These are phyloP conservation scores for Kluyveromyces marxianus DNA, from an alignment of 1,139 yeast genomes.

Conservation along the genomic window DNA sequence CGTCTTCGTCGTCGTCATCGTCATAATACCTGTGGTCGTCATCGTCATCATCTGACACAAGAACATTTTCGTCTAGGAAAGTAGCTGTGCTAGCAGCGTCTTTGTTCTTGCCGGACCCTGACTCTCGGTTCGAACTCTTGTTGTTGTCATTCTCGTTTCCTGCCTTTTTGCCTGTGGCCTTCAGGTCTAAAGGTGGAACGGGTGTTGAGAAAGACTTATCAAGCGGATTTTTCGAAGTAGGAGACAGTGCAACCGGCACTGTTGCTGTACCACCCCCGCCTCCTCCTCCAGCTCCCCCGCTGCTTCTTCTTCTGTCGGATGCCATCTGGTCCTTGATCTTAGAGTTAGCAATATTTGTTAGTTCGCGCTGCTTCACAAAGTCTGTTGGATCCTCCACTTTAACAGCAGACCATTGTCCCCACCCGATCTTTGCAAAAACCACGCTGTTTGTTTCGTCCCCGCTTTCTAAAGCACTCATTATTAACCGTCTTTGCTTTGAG, in stretches of 20 bases:
- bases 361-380: constrained; percentile 36
- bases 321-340: constrained; percentile 36
- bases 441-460: constrained; percentile 57
- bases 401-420: constrained; percentile 97
- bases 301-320: constrained; percentile 29
- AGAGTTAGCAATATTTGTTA: constrained; percentile 28
- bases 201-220: not conserved
- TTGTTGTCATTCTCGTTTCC: too few species aligned
- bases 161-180: too few species aligned
- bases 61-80: constrained; percentile 37
- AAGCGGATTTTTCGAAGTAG: not conserved
- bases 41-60: constrained; percentile 34
- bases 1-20: constrained; percentile 25
- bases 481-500: constrained; percentile 82
- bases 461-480: constrained; percentile 78
- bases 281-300: constrained; percentile 34
- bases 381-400: constrained; percentile 40
- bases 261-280: constrained; percentile 34
- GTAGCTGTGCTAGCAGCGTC: constrained; percentile 7
- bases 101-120: not conserved
- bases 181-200: not conserved
- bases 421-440: constrained; percentile 89
- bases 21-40: constrained; percentile 13
- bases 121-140: too few species aligned
- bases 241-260: constrained; percentile 4